These are phyloP conservation scores for Acmispon strigosus DNA, from an alignment of 306 rosid species.

Conservation along the genomic window DNA sequence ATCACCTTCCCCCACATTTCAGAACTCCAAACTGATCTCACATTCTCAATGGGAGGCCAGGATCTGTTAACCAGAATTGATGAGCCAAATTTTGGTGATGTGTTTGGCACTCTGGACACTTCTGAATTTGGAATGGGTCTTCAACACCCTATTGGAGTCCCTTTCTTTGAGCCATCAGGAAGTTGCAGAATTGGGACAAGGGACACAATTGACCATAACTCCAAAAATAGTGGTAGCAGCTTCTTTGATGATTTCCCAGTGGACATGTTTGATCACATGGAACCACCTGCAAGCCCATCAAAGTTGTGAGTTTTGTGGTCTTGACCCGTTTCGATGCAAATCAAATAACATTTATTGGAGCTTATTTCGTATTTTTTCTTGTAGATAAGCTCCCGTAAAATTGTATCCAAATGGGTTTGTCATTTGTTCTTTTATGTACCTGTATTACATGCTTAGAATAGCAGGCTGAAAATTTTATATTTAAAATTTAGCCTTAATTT, in stretches of 20 bases:
- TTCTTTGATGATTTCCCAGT: conserved; percentile 73
- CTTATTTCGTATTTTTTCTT: too few relatives aligned
- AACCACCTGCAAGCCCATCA: conserved; percentile 37
- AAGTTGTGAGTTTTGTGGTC: conserved; percentile 24
- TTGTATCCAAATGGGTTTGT: too few relatives aligned
- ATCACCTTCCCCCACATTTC: conserved; percentile 30
- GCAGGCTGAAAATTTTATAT: neutral
- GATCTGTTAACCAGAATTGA: conserved; percentile 32
- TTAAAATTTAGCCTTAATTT: neutral
- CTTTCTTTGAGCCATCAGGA: conserved; percentile 38
- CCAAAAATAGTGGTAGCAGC: conserved; percentile 27
- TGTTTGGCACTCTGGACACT: conserved; percentile 31
- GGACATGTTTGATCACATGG: conserved; percentile 57
- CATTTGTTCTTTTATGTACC: neutral
- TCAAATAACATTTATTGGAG: too few relatives aligned
- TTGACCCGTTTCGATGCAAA: too few relatives aligned
- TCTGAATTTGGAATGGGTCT: conserved; percentile 35
- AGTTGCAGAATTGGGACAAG: conserved; percentile 29
- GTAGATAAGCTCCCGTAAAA: too few relatives aligned
- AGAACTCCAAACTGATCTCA: conserved; percentile 33
- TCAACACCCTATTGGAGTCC: conserved; percentile 26
- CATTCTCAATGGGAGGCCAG: conserved; percentile 42
- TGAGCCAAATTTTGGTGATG: conserved; percentile 36
- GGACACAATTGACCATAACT: conserved; percentile 11
- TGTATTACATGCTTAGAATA: neutral